Conservation (phyloP, 306 rosid species). For the Cucumis melo region DNA sequence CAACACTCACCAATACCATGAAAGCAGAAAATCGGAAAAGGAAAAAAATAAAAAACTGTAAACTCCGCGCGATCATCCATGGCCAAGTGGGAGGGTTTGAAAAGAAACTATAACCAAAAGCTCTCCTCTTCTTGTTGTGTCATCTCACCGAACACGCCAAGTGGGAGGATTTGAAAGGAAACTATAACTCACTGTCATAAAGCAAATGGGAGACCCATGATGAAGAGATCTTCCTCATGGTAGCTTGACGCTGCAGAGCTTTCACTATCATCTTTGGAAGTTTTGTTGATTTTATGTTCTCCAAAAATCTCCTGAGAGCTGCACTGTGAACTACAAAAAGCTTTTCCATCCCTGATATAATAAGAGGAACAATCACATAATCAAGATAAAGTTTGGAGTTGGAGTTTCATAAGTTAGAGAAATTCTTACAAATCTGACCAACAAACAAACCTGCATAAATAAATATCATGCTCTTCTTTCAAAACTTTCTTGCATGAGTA, state of each 20-base stretch:
- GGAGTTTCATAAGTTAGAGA: neutral
- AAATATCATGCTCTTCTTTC: conserved; percentile 33
- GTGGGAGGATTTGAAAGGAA: conserved; percentile 8
- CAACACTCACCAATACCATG: conserved; percentile 14
- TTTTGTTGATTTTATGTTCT: conserved; percentile 33
- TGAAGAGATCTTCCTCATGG: conserved; percentile 49
- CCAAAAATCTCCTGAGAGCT: conserved; percentile 26
- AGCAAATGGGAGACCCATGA: conserved; percentile 34
- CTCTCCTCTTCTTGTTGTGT: neutral
- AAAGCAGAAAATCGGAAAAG: conserved; percentile 21
- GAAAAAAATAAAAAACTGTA: neutral
- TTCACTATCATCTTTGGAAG: conserved; percentile 19
- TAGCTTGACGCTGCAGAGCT: conserved; percentile 50
- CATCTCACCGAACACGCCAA: conserved; percentile 1
- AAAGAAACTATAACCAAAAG: conserved; percentile 5
- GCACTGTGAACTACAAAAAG: conserved; percentile 55
- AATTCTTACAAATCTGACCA: conserved; percentile 8
- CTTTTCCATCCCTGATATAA: conserved; percentile 42
- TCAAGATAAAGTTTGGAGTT: neutral
- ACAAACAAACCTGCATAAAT: conserved; percentile 44
- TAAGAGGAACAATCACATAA: conserved; percentile 3
- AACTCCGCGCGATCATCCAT: conserved; percentile 25
- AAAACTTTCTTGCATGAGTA: conserved; percentile 39
- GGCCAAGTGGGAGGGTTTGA: conserved; percentile 13
- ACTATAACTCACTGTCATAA: conserved; percentile 12